These are phyloP conservation scores for Naganishia liquefaciens DNA, from an alignment of 1,284 basidiomycete genomes.

Conservation along the genomic window DNA sequence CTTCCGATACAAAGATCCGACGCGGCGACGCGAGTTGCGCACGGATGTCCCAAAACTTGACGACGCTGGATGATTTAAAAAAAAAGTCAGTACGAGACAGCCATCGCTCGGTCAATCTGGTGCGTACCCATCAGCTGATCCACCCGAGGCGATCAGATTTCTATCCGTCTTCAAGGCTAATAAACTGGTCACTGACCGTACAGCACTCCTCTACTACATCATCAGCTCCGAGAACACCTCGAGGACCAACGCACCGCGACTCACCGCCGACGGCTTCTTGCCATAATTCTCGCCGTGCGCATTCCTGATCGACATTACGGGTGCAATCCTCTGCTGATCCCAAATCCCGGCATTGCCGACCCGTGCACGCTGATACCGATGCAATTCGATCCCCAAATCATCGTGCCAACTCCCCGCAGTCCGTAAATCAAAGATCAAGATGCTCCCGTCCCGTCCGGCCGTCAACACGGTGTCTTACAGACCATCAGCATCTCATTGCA, in stretches of 20 bases:
- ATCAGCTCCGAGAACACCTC: slow-evolving; percentile 21
- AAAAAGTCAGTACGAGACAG: background rate
- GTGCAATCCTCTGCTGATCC: slow-evolving; percentile 18
- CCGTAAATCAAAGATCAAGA: slow-evolving; percentile 53
- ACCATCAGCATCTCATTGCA: background rate
- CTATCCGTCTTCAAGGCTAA: slow-evolving; percentile 48
- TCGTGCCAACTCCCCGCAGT: slow-evolving; percentile 9
- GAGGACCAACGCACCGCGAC: slow-evolving; percentile 26
- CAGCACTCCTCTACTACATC: slow-evolving; percentile 42
- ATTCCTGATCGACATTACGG: slow-evolving; percentile 29
- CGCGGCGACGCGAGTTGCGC: slow-evolving; percentile 23
- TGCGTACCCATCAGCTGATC: slow-evolving; percentile 51
- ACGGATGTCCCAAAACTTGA: slow-evolving; percentile 55
- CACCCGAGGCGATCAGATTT: slow-evolving; percentile 50
- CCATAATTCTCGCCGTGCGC: slow-evolving; percentile 42
- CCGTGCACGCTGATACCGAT: background rate
- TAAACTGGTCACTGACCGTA: slow-evolving; percentile 50
- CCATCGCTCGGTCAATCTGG: background rate
- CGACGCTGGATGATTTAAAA: slow-evolving; percentile 38
- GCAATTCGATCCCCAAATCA: slow-evolving; percentile 10
- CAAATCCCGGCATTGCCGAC: background rate
- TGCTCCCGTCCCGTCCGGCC: slow-evolving; percentile 53
- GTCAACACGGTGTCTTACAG: slow-evolving; percentile 44
- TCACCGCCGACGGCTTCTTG: slow-evolving; percentile 21
- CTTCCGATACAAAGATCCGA: slow-evolving; percentile 24